phyloP scores from a whole-genome alignment of 2,329 filamentous ascomycete genomes.

The Penicillium sp. region DNA sequence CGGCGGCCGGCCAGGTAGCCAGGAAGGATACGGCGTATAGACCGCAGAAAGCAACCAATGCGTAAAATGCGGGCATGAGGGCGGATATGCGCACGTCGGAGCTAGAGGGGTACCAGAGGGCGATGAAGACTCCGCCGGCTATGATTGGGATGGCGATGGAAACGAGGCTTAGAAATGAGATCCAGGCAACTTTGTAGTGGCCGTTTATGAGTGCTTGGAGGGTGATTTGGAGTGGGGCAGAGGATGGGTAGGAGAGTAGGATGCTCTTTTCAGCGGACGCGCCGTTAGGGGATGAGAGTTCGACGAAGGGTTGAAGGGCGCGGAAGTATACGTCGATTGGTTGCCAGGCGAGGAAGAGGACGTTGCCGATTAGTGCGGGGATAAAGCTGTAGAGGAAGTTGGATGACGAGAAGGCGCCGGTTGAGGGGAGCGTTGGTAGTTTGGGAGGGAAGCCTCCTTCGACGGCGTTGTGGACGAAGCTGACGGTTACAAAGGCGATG shows the following conservation, averaged over 20 bases:
- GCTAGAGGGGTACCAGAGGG: constrained; percentile 50
- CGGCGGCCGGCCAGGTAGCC: constrained; percentile 58
- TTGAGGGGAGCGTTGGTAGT: constrained; percentile 56
- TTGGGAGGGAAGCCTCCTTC: constrained; percentile 66
- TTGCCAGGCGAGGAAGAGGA: constrained; percentile 56
- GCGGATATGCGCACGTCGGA: constrained; percentile 59
- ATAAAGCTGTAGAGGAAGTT: constrained; percentile 78
- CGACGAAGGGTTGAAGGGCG: constrained; percentile 54
- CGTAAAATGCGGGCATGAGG: constrained; percentile 66
- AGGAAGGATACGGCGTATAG: constrained; percentile 64
- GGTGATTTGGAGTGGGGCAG: constrained; percentile 51
- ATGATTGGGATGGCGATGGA: constrained; percentile 54
- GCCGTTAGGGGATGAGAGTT: constrained; percentile 49
- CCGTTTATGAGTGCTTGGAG: constrained; percentile 49
- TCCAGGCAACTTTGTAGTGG: constrained; percentile 55
- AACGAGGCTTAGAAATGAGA: constrained; percentile 51
- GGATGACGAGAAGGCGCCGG: constrained; percentile 69
- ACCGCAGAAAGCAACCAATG: constrained; percentile 65
- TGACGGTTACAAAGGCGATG: constrained; percentile 67
- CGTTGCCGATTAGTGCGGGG: constrained; percentile 53
- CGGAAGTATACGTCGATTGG: constrained; percentile 58
- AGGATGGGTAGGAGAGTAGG: constrained; percentile 53
- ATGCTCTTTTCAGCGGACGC: constrained; percentile 52
- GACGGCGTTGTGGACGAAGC: constrained; percentile 66
- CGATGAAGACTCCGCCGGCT: constrained; percentile 58